phyloP scores from a whole-genome alignment of 2,329 filamentous ascomycete species.

The Calonectria montana region DNA sequence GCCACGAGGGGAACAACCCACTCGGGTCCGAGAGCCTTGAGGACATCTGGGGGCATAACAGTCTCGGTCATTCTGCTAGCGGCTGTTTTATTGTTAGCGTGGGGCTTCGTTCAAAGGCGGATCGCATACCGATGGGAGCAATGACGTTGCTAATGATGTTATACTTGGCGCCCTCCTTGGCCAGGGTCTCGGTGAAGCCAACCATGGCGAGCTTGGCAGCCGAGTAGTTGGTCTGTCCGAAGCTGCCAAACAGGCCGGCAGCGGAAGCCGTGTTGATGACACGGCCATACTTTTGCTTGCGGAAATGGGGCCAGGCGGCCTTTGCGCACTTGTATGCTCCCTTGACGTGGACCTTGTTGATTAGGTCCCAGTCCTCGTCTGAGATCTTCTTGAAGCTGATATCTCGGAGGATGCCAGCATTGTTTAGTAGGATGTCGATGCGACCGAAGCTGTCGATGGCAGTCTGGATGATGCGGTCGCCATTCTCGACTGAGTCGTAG shows the following conservation, averaged over 20 bases:
- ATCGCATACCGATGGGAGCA: conserved; percentile 76
- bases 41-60: conserved; percentile 92
- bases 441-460: conserved; percentile 85
- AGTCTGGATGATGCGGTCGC: conserved; percentile 93
- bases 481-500: conserved; percentile 94
- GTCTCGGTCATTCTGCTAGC: conserved; percentile 96
- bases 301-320: conserved; percentile 97
- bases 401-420: conserved; percentile 94
- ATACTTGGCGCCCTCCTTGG: conserved; percentile 97
- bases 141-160: conserved; percentile 97
- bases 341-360: conserved; percentile 91
- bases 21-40: conserved; percentile 87
- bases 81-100: conserved; percentile 59
- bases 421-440: conserved; percentile 96
- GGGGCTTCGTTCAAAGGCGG: not conserved
- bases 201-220: conserved; percentile 96
- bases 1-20: conserved; percentile 97
- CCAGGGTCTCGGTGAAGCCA: conserved; percentile 96
- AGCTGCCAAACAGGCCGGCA: conserved; percentile 93
- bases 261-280: conserved; percentile 98
- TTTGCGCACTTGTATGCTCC: conserved; percentile 95
- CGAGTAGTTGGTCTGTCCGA: conserved; percentile 97
- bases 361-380: conserved; percentile 95
- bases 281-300: conserved; percentile 98
- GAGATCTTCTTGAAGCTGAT: conserved; percentile 99